These are phyloP conservation scores for Trametopsis cervina DNA, from an alignment of 768 basidiomycete species.

Conservation along the genomic window DNA sequence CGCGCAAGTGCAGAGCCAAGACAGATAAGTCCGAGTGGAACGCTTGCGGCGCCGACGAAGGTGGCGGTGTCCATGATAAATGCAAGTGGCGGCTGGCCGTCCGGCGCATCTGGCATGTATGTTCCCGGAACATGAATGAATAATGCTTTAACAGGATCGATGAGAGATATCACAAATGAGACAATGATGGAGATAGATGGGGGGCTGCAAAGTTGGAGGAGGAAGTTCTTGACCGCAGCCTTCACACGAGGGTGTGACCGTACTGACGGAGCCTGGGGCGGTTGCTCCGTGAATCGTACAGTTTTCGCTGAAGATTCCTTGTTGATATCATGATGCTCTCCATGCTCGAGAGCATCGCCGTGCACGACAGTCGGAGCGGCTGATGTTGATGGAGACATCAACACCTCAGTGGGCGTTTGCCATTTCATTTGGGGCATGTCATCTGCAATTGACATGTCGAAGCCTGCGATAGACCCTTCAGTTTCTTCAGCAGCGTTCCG, in stretches of 20 bases:
- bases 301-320: neutral
- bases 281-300: neutral
- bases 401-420: neutral
- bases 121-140: conserved; percentile 43
- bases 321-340: neutral
- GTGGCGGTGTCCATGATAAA: conserved; percentile 48
- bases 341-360: conserved; percentile 2
- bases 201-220: conserved; percentile 22
- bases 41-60: conserved; percentile 57
- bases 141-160: conserved; percentile 52
- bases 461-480: neutral
- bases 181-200: conserved; percentile 46
- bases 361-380: neutral
- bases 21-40: conserved; percentile 56
- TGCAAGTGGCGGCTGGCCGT: conserved; percentile 60
- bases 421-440: neutral
- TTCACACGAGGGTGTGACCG: neutral
- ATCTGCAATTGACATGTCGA: too few relatives aligned
- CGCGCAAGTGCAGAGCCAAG: conserved; percentile 59
- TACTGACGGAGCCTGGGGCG: neutral
- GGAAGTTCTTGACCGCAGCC: neutral
- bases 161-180: conserved; percentile 48
- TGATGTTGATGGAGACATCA: neutral
- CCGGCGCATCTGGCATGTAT: conserved; percentile 46
- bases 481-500: neutral